These are phyloP conservation scores for Zygosaccharomyces lentus DNA, from an alignment of 805 yeast species.

Conservation along the genomic window DNA sequence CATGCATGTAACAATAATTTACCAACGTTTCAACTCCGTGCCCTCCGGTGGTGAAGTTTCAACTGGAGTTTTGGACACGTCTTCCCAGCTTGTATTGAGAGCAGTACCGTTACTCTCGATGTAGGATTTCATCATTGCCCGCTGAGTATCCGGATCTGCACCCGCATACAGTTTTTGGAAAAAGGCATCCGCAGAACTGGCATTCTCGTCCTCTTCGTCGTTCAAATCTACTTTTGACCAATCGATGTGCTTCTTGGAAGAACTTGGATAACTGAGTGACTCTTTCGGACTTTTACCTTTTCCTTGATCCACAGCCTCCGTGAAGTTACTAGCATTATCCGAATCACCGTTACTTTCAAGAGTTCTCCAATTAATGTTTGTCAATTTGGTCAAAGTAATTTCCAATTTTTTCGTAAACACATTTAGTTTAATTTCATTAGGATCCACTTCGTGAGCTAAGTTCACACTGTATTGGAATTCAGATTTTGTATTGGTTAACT, in stretches of 20 bases:
- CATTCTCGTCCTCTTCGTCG: conserved; percentile 44
- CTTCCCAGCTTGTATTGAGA: conserved; percentile 89
- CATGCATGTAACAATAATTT: conserved; percentile 13
- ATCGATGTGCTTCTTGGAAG: conserved; percentile 58
- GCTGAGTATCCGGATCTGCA: conserved; percentile 80
- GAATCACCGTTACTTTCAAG: conserved; percentile 29
- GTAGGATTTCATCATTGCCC: conserved; percentile 97
- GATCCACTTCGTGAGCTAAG: conserved; percentile 48
- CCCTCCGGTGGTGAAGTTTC: conserved; percentile 75
- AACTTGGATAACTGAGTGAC: conserved; percentile 49
- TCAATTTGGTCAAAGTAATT: conserved; percentile 49
- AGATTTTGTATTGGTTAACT: conserved; percentile 36
- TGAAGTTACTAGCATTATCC: not conserved
- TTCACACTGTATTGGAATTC: conserved; percentile 58
- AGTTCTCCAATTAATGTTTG: conserved; percentile 48
- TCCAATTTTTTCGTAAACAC: conserved; percentile 76
- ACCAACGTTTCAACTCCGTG: conserved; percentile 56
- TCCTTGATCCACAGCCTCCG: not conserved
- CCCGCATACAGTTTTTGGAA: conserved; percentile 68
- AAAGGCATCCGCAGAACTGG: conserved; percentile 57
- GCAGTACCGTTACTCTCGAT: conserved; percentile 93
- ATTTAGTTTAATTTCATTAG: conserved; percentile 41
- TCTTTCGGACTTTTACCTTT: not conserved
- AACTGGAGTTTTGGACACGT: conserved; percentile 62
- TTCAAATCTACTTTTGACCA: conserved; percentile 59